Conservation (phyloP, 116 monocot genomes). For the Thalassia testudinum region DNA sequence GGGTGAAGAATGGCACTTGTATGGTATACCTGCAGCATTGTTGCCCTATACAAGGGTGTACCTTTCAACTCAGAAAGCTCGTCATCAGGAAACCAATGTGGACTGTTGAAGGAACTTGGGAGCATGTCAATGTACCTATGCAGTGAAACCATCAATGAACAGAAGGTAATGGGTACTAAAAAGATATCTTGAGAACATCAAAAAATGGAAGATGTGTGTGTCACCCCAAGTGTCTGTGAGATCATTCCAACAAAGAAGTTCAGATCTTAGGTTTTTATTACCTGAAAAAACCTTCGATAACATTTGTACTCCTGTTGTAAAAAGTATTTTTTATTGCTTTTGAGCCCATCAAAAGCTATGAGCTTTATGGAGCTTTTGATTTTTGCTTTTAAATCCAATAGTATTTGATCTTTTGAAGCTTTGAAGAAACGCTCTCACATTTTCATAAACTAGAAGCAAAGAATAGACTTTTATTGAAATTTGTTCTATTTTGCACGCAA, state of each 20-base stretch:
- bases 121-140: slow-evolving; percentile 87
- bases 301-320: background rate
- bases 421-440: too few relatives aligned
- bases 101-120: slow-evolving; percentile 61
- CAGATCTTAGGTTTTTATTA: background rate
- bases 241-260: background rate
- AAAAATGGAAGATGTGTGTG: background rate
- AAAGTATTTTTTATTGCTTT: too few relatives aligned
- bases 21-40: slow-evolving; percentile 43
- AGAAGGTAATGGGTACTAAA: too few relatives aligned
- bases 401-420: too few relatives aligned
- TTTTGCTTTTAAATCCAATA: too few relatives aligned
- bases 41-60: slow-evolving; percentile 69
- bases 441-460: too few relatives aligned
- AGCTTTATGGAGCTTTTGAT: too few relatives aligned
- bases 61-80: slow-evolving; percentile 84
- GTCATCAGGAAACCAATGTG: slow-evolving; percentile 78
- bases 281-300: background rate
- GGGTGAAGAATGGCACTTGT: background rate
- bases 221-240: background rate
- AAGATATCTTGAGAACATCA: background rate
- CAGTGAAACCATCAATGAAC: background rate
- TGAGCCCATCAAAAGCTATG: too few relatives aligned
- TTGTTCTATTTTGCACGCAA: too few relatives aligned
- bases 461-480: too few relatives aligned